phyloP scores from a whole-genome alignment of 805 yeast genomes.

The Blastobotrys terrestris region DNA sequence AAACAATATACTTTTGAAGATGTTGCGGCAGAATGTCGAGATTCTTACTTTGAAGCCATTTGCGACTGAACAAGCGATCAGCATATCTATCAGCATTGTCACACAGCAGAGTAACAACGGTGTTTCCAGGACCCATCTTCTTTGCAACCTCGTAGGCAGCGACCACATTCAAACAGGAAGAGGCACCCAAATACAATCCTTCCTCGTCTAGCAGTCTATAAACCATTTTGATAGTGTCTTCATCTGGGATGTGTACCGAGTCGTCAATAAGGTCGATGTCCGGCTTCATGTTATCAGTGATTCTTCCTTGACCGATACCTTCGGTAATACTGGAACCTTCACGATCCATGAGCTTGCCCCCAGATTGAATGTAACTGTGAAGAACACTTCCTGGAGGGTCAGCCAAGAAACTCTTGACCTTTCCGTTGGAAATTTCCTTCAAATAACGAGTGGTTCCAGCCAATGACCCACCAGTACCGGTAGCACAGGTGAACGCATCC shows the following conservation, averaged over 20 bases:
- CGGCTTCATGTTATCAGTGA: constrained; percentile 71
- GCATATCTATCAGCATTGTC: constrained; percentile 90
- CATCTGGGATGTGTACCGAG: constrained; percentile 74
- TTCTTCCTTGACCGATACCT: constrained; percentile 94
- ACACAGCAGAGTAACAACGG: constrained; percentile 82
- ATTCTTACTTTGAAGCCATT: constrained; percentile 69
- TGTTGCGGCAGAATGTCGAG: constrained; percentile 65
- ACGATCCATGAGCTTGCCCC: constrained; percentile 61
- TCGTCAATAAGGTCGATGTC: constrained; percentile 74
- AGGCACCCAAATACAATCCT: constrained; percentile 86
- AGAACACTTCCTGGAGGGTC: constrained; percentile 93
- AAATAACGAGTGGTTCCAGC: constrained; percentile 80
- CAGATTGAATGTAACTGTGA: constrained; percentile 67
- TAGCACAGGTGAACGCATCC: constrained; percentile 82
- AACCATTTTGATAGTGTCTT: constrained; percentile 74
- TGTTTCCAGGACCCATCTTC: constrained; percentile 64
- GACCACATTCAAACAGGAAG: constrained; percentile 83
- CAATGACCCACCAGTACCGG: constrained; percentile 91
- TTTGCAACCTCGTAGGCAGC: constrained; percentile 80
- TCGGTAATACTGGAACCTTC: constrained; percentile 87
- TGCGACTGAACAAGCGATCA: constrained; percentile 68
- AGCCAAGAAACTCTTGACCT: constrained; percentile 62
- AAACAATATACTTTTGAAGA: constrained; percentile 59
- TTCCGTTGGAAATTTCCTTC: constrained; percentile 59
- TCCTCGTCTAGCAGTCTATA: constrained; percentile 81